A percentile compares a stretch with the other conserved stretches of the same genome.
Conservation (phyloP, 2,329 filamentous ascomycete species). For the Colletotrichum siamense region DNA sequence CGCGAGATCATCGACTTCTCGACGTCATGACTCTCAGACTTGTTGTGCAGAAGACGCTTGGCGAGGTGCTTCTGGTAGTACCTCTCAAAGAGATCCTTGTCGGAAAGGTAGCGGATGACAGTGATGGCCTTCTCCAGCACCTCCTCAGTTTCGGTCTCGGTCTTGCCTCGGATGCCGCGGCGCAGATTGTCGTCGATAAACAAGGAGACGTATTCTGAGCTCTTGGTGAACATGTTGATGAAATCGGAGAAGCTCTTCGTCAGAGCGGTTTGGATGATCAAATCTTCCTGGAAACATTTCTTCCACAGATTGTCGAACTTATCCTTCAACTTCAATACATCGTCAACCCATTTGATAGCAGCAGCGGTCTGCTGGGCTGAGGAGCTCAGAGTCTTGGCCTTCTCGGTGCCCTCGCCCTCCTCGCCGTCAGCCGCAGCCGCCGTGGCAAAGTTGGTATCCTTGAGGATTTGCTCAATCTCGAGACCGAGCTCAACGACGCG, state of each 20-base stretch:
- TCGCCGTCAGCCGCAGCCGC: conserved; percentile 45
- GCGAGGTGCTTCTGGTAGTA: conserved; percentile 99
- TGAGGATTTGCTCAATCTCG: conserved; percentile 77
- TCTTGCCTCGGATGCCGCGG: conserved; percentile 91
- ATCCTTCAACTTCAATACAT: conserved; percentile 83
- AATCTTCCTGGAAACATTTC: conserved; percentile 75
- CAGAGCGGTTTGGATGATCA: conserved; percentile 79
- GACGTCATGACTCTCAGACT: conserved; percentile 88
- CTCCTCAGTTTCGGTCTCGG: conserved; percentile 82
- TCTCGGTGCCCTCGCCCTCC: conserved; percentile 54
- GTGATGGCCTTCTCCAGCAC: conserved; percentile 90
- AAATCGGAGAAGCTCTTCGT: conserved; percentile 90
- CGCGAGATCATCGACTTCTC: conserved; percentile 95
- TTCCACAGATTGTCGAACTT: conserved; percentile 86
- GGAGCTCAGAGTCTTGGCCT: conserved; percentile 41
- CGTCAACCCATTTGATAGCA: conserved; percentile 94
- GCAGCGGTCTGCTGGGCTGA: conserved; percentile 82
- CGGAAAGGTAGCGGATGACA: conserved; percentile 84
- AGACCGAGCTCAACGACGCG: conserved; percentile 81
- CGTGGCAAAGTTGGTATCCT: conserved; percentile 59
- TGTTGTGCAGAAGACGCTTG: conserved; percentile 83
- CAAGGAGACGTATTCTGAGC: conserved; percentile 91
- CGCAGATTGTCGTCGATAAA: conserved; percentile 98
- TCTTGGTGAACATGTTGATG: conserved; percentile 87
- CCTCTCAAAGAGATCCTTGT: conserved; percentile 93